phyloP scores from a whole-genome alignment of 345 rosid species.

The Eucalyptus brandiana region DNA sequence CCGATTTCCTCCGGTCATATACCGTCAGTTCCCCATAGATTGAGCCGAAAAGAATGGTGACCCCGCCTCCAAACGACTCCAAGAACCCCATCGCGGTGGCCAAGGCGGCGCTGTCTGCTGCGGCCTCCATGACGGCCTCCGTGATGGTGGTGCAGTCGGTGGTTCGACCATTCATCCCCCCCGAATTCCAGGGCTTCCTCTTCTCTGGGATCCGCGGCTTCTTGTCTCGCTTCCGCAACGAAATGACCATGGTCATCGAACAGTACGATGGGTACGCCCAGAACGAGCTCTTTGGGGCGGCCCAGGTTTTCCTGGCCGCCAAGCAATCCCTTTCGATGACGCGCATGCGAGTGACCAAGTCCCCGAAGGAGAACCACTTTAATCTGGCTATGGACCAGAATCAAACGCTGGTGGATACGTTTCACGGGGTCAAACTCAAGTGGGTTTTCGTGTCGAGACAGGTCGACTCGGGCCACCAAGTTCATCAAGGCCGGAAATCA shows the following conservation, averaged over 20 bases:
- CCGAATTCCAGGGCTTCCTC: slow-evolving; percentile 13
- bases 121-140: slow-evolving; percentile 38
- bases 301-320: slow-evolving; percentile 21
- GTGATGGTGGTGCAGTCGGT: slow-evolving; percentile 35
- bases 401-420: slow-evolving; percentile 33
- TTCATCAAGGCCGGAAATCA: slow-evolving; percentile 1
- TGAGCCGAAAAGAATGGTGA: not conserved
- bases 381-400: slow-evolving; percentile 28
- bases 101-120: slow-evolving; percentile 29
- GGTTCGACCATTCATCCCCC: slow-evolving; percentile 26
- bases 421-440: slow-evolving; percentile 28
- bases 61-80: not conserved
- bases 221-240: slow-evolving; percentile 20
- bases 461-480: slow-evolving; percentile 10
- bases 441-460: slow-evolving; percentile 23
- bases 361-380: slow-evolving; percentile 35
- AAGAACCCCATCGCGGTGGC: slow-evolving; percentile 2
- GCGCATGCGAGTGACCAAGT: slow-evolving; percentile 32
- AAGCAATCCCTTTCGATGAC: slow-evolving; percentile 16
- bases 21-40: not conserved
- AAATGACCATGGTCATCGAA: slow-evolving; percentile 31
- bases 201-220: slow-evolving; percentile 3
- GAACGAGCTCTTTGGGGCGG: slow-evolving; percentile 34
- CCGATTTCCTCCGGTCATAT: not conserved
- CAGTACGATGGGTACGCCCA: slow-evolving; percentile 21